Percentiles rank a stretch among this genome's conserved stretches.
These are phyloP conservation scores for Schizochytrium sp. DNA, from an alignment of 108 stramenopile species.

Conservation along the genomic window DNA sequence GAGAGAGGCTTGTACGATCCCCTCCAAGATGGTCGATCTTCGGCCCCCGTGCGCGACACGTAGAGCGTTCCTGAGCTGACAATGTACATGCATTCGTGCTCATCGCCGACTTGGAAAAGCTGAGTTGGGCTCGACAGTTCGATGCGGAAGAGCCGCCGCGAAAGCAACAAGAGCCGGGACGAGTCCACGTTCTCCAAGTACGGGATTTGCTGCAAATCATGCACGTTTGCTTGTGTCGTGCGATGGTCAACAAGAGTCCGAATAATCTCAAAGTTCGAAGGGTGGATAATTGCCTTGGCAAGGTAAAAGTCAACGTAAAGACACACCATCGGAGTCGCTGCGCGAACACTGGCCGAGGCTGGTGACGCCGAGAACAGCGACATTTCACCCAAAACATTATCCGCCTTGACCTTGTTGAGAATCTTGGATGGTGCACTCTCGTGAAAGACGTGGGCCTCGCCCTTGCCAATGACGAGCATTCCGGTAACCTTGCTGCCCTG, in stretches of 20 bases:
- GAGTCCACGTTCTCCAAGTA: not conserved
- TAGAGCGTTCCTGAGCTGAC: not conserved
- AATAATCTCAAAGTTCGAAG: not conserved
- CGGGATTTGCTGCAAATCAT: not conserved
- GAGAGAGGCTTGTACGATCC: too few relatives aligned
- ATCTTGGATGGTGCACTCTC: not conserved
- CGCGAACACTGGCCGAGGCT: not conserved
- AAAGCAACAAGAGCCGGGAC: not conserved
- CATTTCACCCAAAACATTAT: not conserved
- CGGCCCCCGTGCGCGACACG: not conserved
- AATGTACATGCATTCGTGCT: constrained; percentile 3
- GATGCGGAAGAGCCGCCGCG: not conserved
- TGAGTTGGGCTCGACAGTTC: not conserved
- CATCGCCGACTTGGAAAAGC: not conserved
- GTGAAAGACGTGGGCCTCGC: not conserved
- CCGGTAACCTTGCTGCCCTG: not conserved
- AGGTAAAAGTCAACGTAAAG: not conserved
- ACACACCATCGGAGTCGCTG: not conserved
- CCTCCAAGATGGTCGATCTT: too few relatives aligned
- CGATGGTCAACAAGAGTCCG: not conserved
- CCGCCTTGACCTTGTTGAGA: not conserved
- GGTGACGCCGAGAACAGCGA: not conserved
- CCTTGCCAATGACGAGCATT: not conserved
- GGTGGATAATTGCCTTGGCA: not conserved
- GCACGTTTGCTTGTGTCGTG: not conserved